Percentiles rank a stretch among this genome's conserved stretches.
phyloP scores from a whole-genome alignment of 805 yeast genomes.

The Candida piceae region DNA sequence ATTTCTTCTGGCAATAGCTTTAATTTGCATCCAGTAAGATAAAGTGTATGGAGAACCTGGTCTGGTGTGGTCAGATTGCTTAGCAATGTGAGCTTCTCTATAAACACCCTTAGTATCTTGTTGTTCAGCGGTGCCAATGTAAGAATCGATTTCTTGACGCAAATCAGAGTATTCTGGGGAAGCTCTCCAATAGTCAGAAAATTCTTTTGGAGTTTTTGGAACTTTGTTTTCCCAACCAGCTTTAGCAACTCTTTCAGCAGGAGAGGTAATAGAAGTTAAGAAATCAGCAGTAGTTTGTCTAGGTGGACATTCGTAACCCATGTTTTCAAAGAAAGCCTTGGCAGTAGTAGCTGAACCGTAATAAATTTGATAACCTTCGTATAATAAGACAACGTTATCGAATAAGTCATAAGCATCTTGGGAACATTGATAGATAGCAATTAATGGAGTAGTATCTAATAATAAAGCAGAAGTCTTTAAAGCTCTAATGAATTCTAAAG shows the following conservation, averaged over 20 bases:
- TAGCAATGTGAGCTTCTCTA: slow-evolving; percentile 42
- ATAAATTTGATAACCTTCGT: slow-evolving; percentile 41
- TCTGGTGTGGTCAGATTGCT: slow-evolving; percentile 43
- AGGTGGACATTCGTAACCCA: slow-evolving; percentile 43
- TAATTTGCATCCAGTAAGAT: slow-evolving; percentile 46
- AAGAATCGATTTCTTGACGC: slow-evolving; percentile 32
- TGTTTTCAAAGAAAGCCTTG: slow-evolving; percentile 34
- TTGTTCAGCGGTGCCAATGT: slow-evolving; percentile 8
- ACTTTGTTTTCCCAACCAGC: slow-evolving; percentile 33
- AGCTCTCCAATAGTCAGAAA: slow-evolving; percentile 33
- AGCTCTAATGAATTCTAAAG: slow-evolving; percentile 56
- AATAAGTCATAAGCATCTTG: slow-evolving; percentile 40
- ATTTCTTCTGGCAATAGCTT: slow-evolving; percentile 41
- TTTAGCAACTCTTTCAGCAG: slow-evolving; percentile 25
- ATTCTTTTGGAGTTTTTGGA: slow-evolving; percentile 35
- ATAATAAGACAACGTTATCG: slow-evolving; percentile 37
- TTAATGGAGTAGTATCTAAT: slow-evolving; percentile 44
- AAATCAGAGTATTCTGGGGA: slow-evolving; percentile 29
- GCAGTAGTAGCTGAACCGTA: slow-evolving; percentile 35
- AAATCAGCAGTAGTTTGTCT: slow-evolving; percentile 46
- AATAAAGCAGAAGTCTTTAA: slow-evolving; percentile 51
- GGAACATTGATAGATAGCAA: slow-evolving; percentile 47
- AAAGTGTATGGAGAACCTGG: slow-evolving; percentile 47
- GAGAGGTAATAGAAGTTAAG: slow-evolving; percentile 33
- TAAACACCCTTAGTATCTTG: slow-evolving; percentile 8